A percentile compares a stretch with the other conserved stretches of the same genome.
phyloP scores from a whole-genome alignment of 2,329 filamentous ascomycete genomes.

The Chaetomium sp. region DNA sequence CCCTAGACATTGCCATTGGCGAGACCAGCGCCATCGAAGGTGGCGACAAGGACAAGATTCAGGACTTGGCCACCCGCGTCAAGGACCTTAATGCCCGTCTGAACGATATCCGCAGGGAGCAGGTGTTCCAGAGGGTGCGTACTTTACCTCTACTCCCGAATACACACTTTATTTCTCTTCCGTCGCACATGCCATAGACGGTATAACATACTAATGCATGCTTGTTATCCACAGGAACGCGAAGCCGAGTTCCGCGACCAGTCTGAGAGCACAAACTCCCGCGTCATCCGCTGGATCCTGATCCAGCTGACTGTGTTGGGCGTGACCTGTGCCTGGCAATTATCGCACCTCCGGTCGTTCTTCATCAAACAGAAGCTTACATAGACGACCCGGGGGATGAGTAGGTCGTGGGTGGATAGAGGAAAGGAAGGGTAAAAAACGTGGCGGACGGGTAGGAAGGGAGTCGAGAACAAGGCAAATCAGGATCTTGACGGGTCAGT shows the following conservation, averaged over 20 bases:
- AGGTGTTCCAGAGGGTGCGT: conserved; percentile 87
- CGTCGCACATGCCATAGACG: background rate
- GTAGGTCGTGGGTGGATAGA: too few relatives aligned
- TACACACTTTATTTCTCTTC: background rate
- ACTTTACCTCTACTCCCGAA: background rate
- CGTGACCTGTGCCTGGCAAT: conserved; percentile 90
- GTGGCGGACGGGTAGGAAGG: too few relatives aligned
- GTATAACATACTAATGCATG: background rate
- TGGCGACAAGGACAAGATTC: conserved; percentile 86
- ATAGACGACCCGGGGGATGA: conserved; percentile 37
- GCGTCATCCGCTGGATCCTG: conserved; percentile 89
- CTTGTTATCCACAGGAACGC: conserved; percentile 59
- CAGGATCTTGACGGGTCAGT: too few relatives aligned
- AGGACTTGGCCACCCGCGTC: conserved; percentile 81
- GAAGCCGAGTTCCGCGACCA: conserved; percentile 98
- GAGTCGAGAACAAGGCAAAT: too few relatives aligned
- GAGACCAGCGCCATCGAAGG: conserved; percentile 92
- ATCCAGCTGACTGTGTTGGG: conserved; percentile 82
- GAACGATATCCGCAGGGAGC: conserved; percentile 84
- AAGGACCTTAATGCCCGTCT: conserved; percentile 82
- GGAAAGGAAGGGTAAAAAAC: too few relatives aligned
- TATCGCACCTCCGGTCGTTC: conserved; percentile 91
- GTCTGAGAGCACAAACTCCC: conserved; percentile 84
- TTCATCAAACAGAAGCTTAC: conserved; percentile 99
- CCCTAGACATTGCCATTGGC: conserved; percentile 86